These are phyloP conservation scores for Pseudohyphozyma bogoriensis DNA, from an alignment of 768 basidiomycete species.

Conservation along the genomic window DNA sequence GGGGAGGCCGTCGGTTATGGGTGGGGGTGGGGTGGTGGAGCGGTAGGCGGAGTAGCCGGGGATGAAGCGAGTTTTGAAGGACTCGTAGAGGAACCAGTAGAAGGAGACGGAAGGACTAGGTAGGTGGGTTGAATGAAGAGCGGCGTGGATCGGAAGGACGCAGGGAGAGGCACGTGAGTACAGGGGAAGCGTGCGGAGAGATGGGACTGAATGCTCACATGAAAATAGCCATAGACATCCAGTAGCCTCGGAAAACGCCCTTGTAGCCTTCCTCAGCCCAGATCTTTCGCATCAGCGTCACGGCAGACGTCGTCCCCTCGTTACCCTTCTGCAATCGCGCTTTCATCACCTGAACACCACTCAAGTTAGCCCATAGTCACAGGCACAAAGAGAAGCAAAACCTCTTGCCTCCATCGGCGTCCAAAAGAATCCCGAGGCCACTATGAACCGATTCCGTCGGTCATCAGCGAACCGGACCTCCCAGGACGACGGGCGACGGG, in stretches of 20 bases:
- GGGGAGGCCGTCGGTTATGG: not conserved
- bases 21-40: not conserved
- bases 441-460: conserved; percentile 3
- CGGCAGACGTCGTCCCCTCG: conserved; percentile 27
- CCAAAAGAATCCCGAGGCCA: conserved; percentile 30
- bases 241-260: conserved; percentile 30
- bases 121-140: not conserved
- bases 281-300: conserved; percentile 25
- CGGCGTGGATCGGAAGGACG: not conserved
- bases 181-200: not conserved
- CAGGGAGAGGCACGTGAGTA: not conserved
- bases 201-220: not conserved
- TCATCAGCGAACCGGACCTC: no score
- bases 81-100: conserved; percentile 29
- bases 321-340: conserved; percentile 28
- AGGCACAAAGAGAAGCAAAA: not conserved
- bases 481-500: no score
- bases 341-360: conserved; percentile 13
- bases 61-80: conserved; percentile 29
- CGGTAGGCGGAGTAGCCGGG: conserved; percentile 21
- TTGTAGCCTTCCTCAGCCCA: conserved; percentile 25
- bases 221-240: conserved; percentile 16
- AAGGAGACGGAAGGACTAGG: conserved; percentile 10
- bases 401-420: conserved; percentile 26
- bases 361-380: not conserved